Evolutionary conservation across 176 grass and related monocot species (phyloP), one percentile per base, ranked within the genome.

Genomic region (Cymbopogon citratus): DNA sequence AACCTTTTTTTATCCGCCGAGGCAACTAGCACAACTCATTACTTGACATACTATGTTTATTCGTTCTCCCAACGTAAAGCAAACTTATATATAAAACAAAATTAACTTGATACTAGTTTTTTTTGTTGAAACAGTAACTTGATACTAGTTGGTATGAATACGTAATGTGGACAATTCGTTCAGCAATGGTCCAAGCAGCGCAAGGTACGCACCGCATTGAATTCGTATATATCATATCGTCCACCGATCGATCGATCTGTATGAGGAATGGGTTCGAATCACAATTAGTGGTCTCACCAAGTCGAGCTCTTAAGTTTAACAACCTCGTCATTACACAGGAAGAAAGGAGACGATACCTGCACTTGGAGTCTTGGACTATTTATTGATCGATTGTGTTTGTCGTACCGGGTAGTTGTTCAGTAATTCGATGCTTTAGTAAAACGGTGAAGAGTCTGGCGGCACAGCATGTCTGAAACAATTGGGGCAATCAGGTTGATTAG

Each of bases 211-310:
- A 7, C 15, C 48, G 48, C 40, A 82, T 76, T 87, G 75, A 85
- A 52, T 81, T 61, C 26, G 57, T 49, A 69, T 38, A 33, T 64
- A 69, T 39, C 43, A 33, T 64, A 69, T 39, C 43, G 5, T 10
- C 46, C 21, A 40, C 12, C 8, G 72, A 49, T 39, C 46, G 14
- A 40, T 8, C 8, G 72, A 49, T 39, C 46, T 39, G 15, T n/a
- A 15, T 26, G 28, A 19, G 12, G 46, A 39, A 40, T 16, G 26
- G 40, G 62, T 61, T 77, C 26, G n/a, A 68, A 75, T 76, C 48
- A 69, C 48, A 87, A 83, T 78, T 21, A 78, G 15, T 73, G 23
- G 41, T 70, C 74, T 73, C 66, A 27, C 56, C 31, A 23, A 43
- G 9, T 35, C 27, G 0, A 7, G 73, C 29, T 82, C 26, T 73